phyloP scores from a whole-genome alignment of 495 filamentous ascomycete genomes.

The Penicillium salamii region DNA sequence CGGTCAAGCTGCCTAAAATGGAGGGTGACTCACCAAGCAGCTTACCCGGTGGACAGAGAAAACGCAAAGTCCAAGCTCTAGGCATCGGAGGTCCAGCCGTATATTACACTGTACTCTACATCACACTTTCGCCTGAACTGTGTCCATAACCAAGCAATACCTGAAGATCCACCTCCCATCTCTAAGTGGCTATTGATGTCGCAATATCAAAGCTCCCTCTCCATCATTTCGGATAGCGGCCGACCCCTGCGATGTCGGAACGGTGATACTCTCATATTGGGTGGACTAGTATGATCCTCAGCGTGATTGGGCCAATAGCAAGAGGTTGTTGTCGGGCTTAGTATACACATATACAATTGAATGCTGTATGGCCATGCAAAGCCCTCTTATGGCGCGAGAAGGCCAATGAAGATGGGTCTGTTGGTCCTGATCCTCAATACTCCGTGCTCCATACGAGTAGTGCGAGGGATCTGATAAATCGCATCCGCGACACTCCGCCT shows the following conservation, averaged over 20 bases:
- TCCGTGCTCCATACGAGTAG: too few species aligned
- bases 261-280: background rate
- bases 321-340: background rate
- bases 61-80: too few species aligned
- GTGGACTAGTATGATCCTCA: background rate
- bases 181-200: background rate
- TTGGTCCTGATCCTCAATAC: too few species aligned
- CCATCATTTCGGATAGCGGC: background rate
- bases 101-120: too few species aligned
- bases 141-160: background rate
- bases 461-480: background rate
- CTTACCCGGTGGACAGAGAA: too few species aligned
- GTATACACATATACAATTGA: too few species aligned
- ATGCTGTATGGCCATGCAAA: too few species aligned
- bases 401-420: too few species aligned
- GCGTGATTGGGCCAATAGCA: background rate
- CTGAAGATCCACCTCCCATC: background rate
- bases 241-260: constrained; percentile 1
- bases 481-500: background rate
- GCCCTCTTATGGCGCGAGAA: too few species aligned
- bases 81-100: too few species aligned
- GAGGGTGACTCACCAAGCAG: background rate
- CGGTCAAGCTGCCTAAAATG: background rate
- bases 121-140: too few species aligned
- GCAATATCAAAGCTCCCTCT: background rate